These are phyloP conservation scores for Stephania cephalantha DNA, from an alignment of 164 flowering plant species.

Conservation along the genomic window DNA sequence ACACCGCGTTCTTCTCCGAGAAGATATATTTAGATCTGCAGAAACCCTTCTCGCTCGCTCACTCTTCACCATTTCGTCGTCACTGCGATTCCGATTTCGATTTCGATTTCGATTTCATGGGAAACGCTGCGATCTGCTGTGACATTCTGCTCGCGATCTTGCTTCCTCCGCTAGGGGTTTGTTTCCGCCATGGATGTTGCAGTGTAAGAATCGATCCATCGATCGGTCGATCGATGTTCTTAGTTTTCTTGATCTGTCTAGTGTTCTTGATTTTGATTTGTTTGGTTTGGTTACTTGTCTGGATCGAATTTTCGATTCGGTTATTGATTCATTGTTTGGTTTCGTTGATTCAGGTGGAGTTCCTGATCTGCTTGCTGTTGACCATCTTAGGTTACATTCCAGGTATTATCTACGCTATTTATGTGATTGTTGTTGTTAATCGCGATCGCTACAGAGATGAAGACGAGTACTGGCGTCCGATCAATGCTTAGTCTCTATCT, in stretches of 20 bases:
- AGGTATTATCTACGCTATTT: slow-evolving; percentile 45
- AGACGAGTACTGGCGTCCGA: slow-evolving; percentile 19
- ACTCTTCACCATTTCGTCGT: not conserved
- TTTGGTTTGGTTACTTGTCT: not conserved
- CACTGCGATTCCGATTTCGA: not conserved
- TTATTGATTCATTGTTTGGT: slow-evolving; percentile 3
- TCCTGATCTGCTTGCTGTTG: slow-evolving; percentile 39
- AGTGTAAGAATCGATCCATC: slow-evolving; percentile 28
- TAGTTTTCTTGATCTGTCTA: not conserved
- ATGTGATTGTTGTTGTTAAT: slow-evolving; percentile 30
- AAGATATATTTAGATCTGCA: not conserved
- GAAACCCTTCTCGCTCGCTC: not conserved
- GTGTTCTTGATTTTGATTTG: not conserved
- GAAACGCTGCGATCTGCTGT: slow-evolving; percentile 36
- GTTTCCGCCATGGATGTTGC: slow-evolving; percentile 75
- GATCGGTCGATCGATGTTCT: not conserved
- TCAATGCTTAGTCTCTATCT: slow-evolving; percentile 9
- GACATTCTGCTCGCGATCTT: slow-evolving; percentile 64
- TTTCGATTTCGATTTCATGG: slow-evolving; percentile 16
- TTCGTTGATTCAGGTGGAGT: slow-evolving; percentile 12
- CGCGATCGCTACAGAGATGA: slow-evolving; percentile 12
- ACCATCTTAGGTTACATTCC: slow-evolving; percentile 43
- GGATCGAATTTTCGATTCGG: not conserved
- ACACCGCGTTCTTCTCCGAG: too few relatives aligned
- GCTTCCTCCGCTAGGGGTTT: slow-evolving; percentile 78